Evolutionary conservation across 164 flowering plant genomes (phyloP).

Genomic region (Akebia trifoliata): DNA sequence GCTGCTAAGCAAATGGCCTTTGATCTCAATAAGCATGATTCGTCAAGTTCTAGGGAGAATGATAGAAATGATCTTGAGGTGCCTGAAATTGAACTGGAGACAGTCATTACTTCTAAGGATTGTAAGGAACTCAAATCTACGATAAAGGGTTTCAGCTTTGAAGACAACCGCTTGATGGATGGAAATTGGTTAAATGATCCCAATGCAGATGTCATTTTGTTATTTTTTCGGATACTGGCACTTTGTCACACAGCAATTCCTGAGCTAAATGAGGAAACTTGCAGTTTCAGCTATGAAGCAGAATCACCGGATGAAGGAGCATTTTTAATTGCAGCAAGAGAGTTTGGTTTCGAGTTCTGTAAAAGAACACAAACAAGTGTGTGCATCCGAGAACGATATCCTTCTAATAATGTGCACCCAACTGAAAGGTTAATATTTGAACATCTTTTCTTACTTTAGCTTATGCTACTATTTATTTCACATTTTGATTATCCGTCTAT

Average conservation of each 20-base stretch:
- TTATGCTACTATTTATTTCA: not conserved
- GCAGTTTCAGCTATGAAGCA: constrained; percentile 64
- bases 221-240: constrained; percentile 77
- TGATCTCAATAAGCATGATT: constrained; percentile 41
- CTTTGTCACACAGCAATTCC: constrained; percentile 94
- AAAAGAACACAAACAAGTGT: constrained; percentile 79
- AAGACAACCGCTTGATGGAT: constrained; percentile 65
- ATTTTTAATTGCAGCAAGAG: constrained; percentile 91
- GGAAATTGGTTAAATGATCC: constrained; percentile 79
- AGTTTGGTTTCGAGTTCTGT: constrained; percentile 87
- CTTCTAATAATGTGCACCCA: constrained; percentile 32
- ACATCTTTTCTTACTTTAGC: constrained; percentile 5
- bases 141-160: constrained; percentile 83
- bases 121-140: constrained; percentile 29
- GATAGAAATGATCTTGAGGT: constrained; percentile 11
- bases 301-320: constrained; percentile 98
- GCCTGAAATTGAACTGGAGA: constrained; percentile 62
- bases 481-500: not conserved
- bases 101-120: constrained; percentile 39
- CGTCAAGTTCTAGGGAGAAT: constrained; percentile 15
- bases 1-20: constrained; percentile 70
- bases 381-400: constrained; percentile 55
- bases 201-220: constrained; percentile 33
- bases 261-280: constrained; percentile 68
- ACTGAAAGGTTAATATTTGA: constrained; percentile 54